Percentiles rank a stretch among this genome's conserved stretches.
Evolutionary conservation across 2,329 filamentous ascomycete genomes (phyloP).

Genomic region (Paradendryphiella salina): DNA sequence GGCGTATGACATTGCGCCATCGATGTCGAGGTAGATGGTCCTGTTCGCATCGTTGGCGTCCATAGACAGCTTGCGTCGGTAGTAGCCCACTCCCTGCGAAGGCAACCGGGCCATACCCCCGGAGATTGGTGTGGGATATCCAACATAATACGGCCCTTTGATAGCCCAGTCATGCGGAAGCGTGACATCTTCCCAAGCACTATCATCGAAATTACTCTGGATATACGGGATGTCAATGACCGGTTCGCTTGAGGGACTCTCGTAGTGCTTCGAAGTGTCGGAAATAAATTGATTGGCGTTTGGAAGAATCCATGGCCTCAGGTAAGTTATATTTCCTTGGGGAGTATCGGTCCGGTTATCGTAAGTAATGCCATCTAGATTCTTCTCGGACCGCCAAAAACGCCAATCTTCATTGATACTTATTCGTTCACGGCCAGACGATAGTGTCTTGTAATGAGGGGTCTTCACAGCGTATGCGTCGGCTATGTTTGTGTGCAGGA

Average conservation of each 20-base stretch:
- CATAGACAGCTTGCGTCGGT: constrained; percentile 50
- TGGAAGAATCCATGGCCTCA: constrained; percentile 46
- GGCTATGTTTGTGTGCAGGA: too few species aligned
- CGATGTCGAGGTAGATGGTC: constrained; percentile 52
- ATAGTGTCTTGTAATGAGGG: too few species aligned
- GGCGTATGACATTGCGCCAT: constrained; percentile 56
- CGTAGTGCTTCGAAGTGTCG: constrained; percentile 34
- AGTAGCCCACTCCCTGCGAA: constrained; percentile 58
- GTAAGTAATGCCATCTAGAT: constrained; percentile 43
- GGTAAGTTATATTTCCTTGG: background rate
- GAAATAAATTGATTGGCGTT: constrained; percentile 48
- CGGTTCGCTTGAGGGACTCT: constrained; percentile 25
- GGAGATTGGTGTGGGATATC: constrained; percentile 52
- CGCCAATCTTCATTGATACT: constrained; percentile 45
- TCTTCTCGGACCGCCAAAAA: constrained; percentile 41
- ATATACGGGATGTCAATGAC: constrained; percentile 32
- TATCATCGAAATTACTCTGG: constrained; percentile 45
- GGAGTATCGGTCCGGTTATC: constrained; percentile 21
- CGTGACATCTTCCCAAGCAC: constrained; percentile 46
- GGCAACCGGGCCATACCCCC: constrained; percentile 57
- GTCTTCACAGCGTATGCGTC: too few species aligned
- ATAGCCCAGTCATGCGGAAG: constrained; percentile 57
- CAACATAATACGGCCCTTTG: constrained; percentile 50
- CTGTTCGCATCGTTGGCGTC: constrained; percentile 39
- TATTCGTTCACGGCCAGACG: constrained; percentile 27